Evolutionary conservation across 371 early-diverging fungal genomes (phyloP), one percentile per base, ranked within the genome.

Genomic region (Mucor racemosus): DNA sequence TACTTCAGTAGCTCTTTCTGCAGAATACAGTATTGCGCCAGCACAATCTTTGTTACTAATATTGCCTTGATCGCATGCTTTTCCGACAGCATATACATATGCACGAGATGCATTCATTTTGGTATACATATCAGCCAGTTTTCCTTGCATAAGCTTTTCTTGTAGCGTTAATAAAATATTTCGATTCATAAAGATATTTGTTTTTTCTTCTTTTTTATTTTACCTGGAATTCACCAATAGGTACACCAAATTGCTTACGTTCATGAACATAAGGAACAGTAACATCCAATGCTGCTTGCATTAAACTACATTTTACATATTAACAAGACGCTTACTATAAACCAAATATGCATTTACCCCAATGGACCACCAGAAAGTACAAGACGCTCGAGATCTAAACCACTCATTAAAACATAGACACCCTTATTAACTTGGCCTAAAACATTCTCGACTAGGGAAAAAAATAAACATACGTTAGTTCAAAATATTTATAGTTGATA

Each of bases 381-480:
- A 34, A 96, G 80, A 34, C 99, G 88, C 79, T 97, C 99, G 65
- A 90, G 82, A 65, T 98, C 98, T 39, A 98, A 84, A 17, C 97
- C 98, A 64, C 92, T 92, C 97, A 98, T 98, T 57, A 97, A 82
- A 6, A 98, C 97, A 77, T 98, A 97, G n/a, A 97, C 97, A 58
- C 99, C 99, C 72, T 92, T 86, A 62, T 90, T 91, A 17, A 88
- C 94, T 53, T 75, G 74, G 21, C 99, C 97, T 41, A 98, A 78
- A 15, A 98, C 88, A 78, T 97, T 98, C 72, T 93, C 95, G 6
- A 66, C 65, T 65, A 58, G 3, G 41, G 15, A 40, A 41, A 64
- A 7, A 44, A 34, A 11, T 55, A 60, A 42, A 44, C 33, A 64
- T 44, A 34, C 19, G 35, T 5, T 15, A 56, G 3, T 19, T 35